These are phyloP conservation scores for Rhizopus microsporus DNA, from an alignment of 371 early-diverging fungal species.

Conservation along the genomic window DNA sequence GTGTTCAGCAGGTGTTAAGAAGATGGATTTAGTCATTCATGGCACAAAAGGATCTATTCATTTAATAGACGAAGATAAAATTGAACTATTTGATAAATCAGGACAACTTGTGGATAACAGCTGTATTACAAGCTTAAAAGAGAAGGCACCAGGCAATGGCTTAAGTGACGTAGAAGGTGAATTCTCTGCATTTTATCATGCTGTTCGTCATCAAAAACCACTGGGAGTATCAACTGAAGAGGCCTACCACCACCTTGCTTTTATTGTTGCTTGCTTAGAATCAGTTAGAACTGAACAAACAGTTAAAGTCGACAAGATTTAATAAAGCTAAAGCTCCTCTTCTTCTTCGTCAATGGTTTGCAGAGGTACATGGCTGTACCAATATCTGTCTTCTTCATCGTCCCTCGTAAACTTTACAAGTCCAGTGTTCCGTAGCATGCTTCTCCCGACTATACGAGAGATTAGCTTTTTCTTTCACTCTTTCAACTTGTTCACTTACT, in stretches of 20 bases:
- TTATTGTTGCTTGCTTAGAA: constrained; percentile 44
- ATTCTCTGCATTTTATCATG: constrained; percentile 37
- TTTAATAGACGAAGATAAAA: constrained; percentile 27
- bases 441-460: constrained; percentile 26
- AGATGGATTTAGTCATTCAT: constrained; percentile 35
- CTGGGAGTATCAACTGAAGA: constrained; percentile 41
- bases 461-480: not conserved
- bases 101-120: constrained; percentile 24
- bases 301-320: constrained; percentile 24
- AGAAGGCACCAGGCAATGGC: constrained; percentile 26
- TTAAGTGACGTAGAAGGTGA: constrained; percentile 52
- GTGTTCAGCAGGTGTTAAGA: constrained; percentile 44
- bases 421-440: constrained; percentile 26
- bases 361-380: constrained; percentile 12
- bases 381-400: constrained; percentile 14
- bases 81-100: constrained; percentile 31
- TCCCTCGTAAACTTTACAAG: constrained; percentile 18
- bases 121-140: constrained; percentile 14
- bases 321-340: constrained; percentile 18
- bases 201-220: constrained; percentile 26
- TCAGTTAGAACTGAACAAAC: constrained; percentile 37
- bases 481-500: constrained; percentile 24
- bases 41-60: constrained; percentile 49
- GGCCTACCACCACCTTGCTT: constrained; percentile 49
- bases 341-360: constrained; percentile 9